Percentiles rank a stretch among this genome's conserved stretches.
Conservation (phyloP, 441 rosid species). For the Manihot esculenta region DNA sequence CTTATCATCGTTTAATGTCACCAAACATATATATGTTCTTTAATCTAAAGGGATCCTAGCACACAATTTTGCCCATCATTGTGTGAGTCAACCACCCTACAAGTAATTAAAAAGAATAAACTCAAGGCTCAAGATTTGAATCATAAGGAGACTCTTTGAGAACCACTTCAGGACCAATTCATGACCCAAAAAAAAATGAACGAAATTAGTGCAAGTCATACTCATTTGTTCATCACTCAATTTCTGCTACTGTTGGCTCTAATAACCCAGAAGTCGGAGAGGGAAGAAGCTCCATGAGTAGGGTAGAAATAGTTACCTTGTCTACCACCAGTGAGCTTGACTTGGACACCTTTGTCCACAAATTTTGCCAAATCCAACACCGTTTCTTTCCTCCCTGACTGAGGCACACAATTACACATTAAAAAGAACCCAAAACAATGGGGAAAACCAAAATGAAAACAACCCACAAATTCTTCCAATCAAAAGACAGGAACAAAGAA, state of each 20-base stretch:
- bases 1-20: background rate
- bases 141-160: background rate
- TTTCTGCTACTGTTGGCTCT: background rate
- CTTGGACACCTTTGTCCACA: slow-evolving; percentile 92
- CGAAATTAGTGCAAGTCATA: background rate
- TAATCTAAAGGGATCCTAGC: background rate
- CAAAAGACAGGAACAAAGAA: background rate
- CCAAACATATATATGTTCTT: background rate
- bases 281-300: background rate
- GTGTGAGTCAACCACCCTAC: background rate
- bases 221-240: background rate
- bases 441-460: no score
- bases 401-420: slow-evolving; percentile 5
- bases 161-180: background rate
- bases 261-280: no score
- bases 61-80: background rate
- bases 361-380: slow-evolving; percentile 90
- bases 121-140: background rate
- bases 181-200: background rate
- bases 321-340: slow-evolving; percentile 87
- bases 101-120: background rate
- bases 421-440: background rate
- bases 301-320: slow-evolving; percentile 55
- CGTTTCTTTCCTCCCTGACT: slow-evolving; percentile 95
- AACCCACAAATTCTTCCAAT: background rate